Evolutionary conservation across 345 rosid species (phyloP).

Genomic region (Geranium brycei): DNA sequence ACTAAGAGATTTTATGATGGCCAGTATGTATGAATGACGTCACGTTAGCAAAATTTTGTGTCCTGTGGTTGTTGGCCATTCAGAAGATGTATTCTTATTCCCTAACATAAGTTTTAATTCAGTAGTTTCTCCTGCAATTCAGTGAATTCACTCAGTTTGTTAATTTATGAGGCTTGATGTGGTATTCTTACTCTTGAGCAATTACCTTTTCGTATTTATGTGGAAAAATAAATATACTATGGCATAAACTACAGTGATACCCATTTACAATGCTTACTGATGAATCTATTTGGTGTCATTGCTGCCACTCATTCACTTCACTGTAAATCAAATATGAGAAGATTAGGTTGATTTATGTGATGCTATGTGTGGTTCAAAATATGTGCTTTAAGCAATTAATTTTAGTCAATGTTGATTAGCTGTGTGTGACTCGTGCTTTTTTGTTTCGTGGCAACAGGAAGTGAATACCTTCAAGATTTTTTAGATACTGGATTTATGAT

Average conservation of each 20-base stretch:
- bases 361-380: neutral
- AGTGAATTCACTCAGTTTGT: neutral
- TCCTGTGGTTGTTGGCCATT: no score
- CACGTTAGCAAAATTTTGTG: no score
- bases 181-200: no score
- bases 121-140: neutral
- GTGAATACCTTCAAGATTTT: neutral
- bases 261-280: neutral
- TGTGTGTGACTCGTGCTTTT: neutral
- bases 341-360: neutral
- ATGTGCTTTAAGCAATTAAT: no score
- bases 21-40: neutral
- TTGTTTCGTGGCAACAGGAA: neutral
- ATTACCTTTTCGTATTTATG: neutral
- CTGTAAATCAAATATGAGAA: neutral
- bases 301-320: neutral
- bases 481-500: conserved; percentile 17
- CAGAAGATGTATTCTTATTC: no score
- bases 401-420: neutral
- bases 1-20: neutral
- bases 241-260: neutral
- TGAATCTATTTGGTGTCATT: neutral
- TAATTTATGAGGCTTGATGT: neutral
- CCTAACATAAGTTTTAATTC: no score
- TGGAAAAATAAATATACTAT: no score